Base-by-base conservation (phyloP, 306 rosid genomes). In the Glycyrrhiza uralensis region DNA sequence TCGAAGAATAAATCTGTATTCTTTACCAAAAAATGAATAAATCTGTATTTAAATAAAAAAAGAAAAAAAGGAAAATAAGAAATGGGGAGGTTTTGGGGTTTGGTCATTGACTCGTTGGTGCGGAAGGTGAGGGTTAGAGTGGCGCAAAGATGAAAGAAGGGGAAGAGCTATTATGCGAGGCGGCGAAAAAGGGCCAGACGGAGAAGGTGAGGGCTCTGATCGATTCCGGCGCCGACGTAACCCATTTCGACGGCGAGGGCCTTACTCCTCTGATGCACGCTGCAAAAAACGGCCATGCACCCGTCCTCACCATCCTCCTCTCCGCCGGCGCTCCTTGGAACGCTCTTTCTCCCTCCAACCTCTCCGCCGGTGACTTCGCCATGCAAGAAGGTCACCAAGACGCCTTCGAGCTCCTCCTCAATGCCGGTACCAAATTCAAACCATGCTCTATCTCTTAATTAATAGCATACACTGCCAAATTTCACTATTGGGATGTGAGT, bases 321-420 rank as follows among this genome's bases (percentile, higher is more conserved):
- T 86, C 88, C 51, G 84, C 86, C 20, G 97, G 96, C n/a, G 88
- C 96, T 5, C 96, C 97, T 2, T 89, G 99, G 96, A 92, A 91
- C 54, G 97, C 93, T n/a, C 91, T 94, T 51, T 89, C 94, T 72
- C 96, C 93, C 3, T 86, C 89, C 84, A 81, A 76, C 67, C 76
- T 85, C 70, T 89, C 96, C 23, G 93, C 96, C 18, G 92, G 99
- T 0, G 96, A 88, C 70, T 86, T 82, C 3, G 84, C 99, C 30
- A 86, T 89, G 91, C 84, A 89, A 1, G 83, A 81, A 49, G 96
- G 84, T 5, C 88, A 88, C 80, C 85, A 81, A 66, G 93, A 88
- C 5, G 90, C 87, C 23, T 85, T 52, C 38, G 89, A 91, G 4
- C 44, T 83, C 70, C 91, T 94, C 66, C 87, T 89, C 66, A 86